Evolutionary conservation across 202 grass and related monocot species (phyloP).

Genomic region (Digitaria exilis): DNA sequence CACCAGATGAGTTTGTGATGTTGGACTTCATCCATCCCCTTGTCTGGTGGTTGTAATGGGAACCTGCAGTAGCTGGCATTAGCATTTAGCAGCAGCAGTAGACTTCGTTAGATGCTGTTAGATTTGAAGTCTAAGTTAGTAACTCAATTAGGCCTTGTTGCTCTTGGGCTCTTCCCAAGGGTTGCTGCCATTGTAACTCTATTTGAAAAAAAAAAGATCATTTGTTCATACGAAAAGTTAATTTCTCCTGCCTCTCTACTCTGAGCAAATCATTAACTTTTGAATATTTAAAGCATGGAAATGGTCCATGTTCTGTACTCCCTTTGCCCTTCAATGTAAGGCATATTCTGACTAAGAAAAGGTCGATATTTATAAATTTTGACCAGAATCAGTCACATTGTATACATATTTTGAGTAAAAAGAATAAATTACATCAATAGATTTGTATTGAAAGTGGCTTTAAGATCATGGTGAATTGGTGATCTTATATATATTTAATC

Average conservation of each 20-base stretch:
- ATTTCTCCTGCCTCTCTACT: constrained; percentile 27
- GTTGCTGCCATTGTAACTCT: constrained; percentile 50
- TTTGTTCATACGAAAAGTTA: constrained; percentile 47
- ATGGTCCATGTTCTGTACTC: not conserved
- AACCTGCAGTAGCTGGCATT: constrained; percentile 11
- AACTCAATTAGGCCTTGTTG: not conserved
- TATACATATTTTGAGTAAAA: not conserved
- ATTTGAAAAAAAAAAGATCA: not conserved
- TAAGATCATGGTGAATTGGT: not conserved
- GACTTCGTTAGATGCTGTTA: constrained; percentile 9
- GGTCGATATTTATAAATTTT: not conserved
- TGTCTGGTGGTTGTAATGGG: constrained; percentile 45
- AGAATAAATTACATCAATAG: not conserved
- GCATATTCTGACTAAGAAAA: not conserved
- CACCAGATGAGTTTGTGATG: constrained; percentile 73
- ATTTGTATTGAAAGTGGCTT: not conserved
- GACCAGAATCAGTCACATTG: not conserved
- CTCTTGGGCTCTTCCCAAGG: constrained; percentile 18
- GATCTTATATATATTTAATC: not conserved
- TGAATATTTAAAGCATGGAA: not conserved
- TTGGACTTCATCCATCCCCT: constrained; percentile 78
- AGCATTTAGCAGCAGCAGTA: constrained; percentile 35
- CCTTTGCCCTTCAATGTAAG: not conserved
- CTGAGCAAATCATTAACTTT: not conserved
- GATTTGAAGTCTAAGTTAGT: constrained; percentile 16